These are phyloP conservation scores for Rhodotorula mucilaginosa DNA, from an alignment of 1,284 basidiomycete species.

Conservation along the genomic window DNA sequence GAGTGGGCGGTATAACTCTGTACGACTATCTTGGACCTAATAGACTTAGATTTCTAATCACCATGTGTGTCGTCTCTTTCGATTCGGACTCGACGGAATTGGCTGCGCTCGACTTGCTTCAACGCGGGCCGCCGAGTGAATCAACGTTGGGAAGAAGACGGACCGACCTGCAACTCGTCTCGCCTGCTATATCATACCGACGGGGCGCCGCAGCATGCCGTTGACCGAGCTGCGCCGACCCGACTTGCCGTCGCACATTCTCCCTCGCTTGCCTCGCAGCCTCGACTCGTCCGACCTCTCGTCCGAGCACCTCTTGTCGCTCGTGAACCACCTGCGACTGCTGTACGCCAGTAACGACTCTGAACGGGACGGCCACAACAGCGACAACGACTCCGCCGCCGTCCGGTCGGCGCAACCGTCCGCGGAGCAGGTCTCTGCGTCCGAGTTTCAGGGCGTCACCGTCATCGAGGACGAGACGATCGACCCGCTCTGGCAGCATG, in stretches of 20 bases:
- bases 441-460: conserved; percentile 19
- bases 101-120: background rate
- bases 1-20: too few species aligned
- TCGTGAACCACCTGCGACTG: conserved; percentile 26
- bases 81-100: too few species aligned
- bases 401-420: conserved; percentile 12
- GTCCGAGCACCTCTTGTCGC: conserved; percentile 16
- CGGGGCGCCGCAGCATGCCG: background rate
- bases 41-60: too few species aligned
- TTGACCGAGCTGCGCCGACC: conserved; percentile 16
- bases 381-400: background rate
- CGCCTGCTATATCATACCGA: background rate
- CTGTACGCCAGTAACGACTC: conserved; percentile 19
- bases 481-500: conserved; percentile 44
- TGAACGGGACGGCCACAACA: background rate
- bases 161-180: background rate
- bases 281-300: conserved; percentile 4
- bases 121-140: background rate
- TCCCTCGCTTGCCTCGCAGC: conserved; percentile 22
- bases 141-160: background rate
- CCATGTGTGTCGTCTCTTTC: background rate
- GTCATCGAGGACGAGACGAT: conserved; percentile 24
- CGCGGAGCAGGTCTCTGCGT: conserved; percentile 6
- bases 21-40: too few species aligned
- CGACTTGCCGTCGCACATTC: conserved; percentile 25